Conservation (phyloP, 192 early-diverging fungal species). For the Gonapodya sp. region DNA sequence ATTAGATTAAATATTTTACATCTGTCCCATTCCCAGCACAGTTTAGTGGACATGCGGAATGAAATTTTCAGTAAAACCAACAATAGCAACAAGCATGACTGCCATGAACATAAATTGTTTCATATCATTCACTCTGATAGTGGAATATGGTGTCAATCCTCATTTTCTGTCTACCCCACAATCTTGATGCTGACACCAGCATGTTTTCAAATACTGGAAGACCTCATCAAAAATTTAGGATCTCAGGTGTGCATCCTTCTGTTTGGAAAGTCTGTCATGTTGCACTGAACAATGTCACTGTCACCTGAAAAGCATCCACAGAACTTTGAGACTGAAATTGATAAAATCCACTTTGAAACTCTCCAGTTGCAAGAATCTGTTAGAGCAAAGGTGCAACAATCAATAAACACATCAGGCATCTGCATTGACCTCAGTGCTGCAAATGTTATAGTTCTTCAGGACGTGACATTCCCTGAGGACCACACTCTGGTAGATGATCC, state of each 20-base stretch:
- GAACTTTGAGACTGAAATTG: constrained; percentile 54
- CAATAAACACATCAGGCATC: not conserved
- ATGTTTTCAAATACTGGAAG: not conserved
- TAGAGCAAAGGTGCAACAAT: not conserved
- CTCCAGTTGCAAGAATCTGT: not conserved
- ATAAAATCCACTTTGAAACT: constrained; percentile 34
- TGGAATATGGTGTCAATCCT: too few relatives aligned
- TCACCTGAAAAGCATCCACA: constrained; percentile 33
- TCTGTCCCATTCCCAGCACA: too few relatives aligned
- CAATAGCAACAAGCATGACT: too few relatives aligned
- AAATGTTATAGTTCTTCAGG: constrained; percentile 60
- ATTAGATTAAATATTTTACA: too few relatives aligned
- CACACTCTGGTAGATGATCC: constrained; percentile 13
- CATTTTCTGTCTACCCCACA: too few relatives aligned
- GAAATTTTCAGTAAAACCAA: too few relatives aligned
- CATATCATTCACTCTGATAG: too few relatives aligned
- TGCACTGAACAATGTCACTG: too few relatives aligned
- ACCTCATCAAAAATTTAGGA: not conserved
- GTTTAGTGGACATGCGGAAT: too few relatives aligned
- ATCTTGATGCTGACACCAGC: not conserved
- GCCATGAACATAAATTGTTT: too few relatives aligned
- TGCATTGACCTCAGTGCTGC: constrained; percentile 10
- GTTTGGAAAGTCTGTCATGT: too few relatives aligned
- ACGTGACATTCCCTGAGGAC: constrained; percentile 55
- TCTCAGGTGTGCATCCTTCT: too few relatives aligned